Evolutionary conservation across 306 rosid genomes (phyloP).

Genomic region (Boehmeria nivea): DNA sequence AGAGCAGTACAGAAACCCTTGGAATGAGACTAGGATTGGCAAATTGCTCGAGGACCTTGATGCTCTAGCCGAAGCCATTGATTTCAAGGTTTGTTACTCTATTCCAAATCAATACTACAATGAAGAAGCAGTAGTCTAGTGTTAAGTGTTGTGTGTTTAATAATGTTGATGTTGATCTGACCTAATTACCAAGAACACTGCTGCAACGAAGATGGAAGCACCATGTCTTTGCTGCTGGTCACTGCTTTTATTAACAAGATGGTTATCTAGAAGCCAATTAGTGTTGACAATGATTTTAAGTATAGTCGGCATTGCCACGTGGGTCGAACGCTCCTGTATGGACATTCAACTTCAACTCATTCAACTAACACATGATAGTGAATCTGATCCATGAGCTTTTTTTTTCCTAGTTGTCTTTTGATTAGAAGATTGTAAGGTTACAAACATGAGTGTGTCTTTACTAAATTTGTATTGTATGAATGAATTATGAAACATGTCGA

Average conservation of each 20-base stretch:
- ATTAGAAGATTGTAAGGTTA: too few relatives aligned
- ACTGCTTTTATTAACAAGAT: conserved; percentile 82
- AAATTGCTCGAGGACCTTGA: conserved; percentile 82
- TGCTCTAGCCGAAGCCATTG: conserved; percentile 83
- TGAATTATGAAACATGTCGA: too few relatives aligned
- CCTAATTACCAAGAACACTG: conserved; percentile 50
- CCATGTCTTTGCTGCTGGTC: conserved; percentile 59
- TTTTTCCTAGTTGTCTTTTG: too few relatives aligned
- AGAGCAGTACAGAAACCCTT: conserved; percentile 78
- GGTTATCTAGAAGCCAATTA: conserved; percentile 60
- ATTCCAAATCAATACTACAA: too few relatives aligned
- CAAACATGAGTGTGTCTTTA: too few relatives aligned
- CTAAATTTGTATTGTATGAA: too few relatives aligned
- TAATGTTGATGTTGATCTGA: too few relatives aligned
- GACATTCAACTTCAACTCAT: conserved; percentile 67
- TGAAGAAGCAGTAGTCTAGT: too few relatives aligned
- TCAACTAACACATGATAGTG: conserved; percentile 40
- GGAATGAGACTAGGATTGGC: conserved; percentile 71
- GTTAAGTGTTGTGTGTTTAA: not conserved
- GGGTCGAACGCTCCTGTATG: conserved; percentile 83
- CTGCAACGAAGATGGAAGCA: conserved; percentile 54
- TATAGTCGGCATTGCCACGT: conserved; percentile 70
- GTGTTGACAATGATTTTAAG: conserved; percentile 47
- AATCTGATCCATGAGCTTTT: too few relatives aligned
- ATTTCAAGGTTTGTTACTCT: conserved; percentile 44